Base-by-base conservation (phyloP, 1,284 basidiomycete species). In the Cutaneotrichosporon spelunceum region DNA sequence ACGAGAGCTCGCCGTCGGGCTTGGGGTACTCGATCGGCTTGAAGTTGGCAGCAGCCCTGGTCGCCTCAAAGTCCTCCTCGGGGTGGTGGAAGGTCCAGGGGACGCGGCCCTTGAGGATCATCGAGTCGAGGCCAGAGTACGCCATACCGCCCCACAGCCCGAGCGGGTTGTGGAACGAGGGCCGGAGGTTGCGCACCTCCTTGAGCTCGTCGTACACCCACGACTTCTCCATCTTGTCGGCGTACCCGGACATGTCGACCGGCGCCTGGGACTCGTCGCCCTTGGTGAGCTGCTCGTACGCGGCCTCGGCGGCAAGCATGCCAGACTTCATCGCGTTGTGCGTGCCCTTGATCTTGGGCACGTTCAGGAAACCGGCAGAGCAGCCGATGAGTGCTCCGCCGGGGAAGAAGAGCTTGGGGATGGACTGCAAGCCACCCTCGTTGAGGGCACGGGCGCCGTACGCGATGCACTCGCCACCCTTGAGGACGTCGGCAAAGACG, bases 261-360 rank as follows among this genome's bases (percentile, higher is more conserved):
- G 78, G 73, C 56, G 39, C 58, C 57, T 60, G 60, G n/a, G 56
- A 55, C 56, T 66, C 65, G 29, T 67, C 66, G 16, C 53, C 56
- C 30, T 53, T 63, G 4, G 75, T 70, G 65, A 94, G 79, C 2
- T 85, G 85, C 9, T 87, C 83, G 70, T 84, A 92, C 0, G 91
- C 90, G 0, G 89, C 84, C 77, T 99, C 95, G 3, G 92, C 96
- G 36, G 94, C 95, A 23, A 98, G 83, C 88, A 98, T 98, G 23
- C 95, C 95, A 49, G 89, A 91, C 83, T 98, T 96, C 95, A 99
- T 98, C n/a, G 95, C 94, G 65, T 95, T 98, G 78, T 99, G 96
- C 0, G 94, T 96, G n/a, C 95, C 95, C 79, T 99, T 99, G 81
- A 99, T 99, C 82, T 98, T 99, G 44, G 94, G 90, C 16, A 97